Conservation (phyloP, 768 basidiomycete species). For the Amyloporia xantha region DNA sequence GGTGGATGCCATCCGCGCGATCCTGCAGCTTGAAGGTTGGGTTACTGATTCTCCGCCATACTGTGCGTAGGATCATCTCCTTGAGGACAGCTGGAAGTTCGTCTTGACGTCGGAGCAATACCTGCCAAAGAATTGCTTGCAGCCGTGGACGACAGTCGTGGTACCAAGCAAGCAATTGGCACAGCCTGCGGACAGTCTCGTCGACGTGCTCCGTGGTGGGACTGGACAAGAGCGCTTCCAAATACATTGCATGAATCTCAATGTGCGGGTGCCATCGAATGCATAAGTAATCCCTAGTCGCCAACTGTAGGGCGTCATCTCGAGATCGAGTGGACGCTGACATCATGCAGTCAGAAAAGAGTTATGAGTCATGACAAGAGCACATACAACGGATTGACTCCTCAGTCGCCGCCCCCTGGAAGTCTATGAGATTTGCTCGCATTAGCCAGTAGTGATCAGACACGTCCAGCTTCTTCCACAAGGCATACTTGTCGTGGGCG, state of each 20-base stretch:
- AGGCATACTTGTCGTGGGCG: slow-evolving; percentile 35
- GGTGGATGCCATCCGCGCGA: too few relatives aligned
- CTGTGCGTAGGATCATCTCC: neutral
- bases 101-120: neutral
- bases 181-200: neutral
- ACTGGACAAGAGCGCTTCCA: slow-evolving; percentile 32
- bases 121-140: slow-evolving; percentile 6
- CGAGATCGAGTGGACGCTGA: too few relatives aligned
- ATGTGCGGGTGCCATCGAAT: slow-evolving; percentile 33
- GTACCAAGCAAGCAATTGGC: neutral
- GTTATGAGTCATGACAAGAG: neutral
- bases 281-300: slow-evolving; percentile 36
- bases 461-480: slow-evolving; percentile 25
- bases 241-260: slow-evolving; percentile 42
- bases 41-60: neutral
- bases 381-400: neutral
- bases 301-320: too few relatives aligned
- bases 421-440: slow-evolving; percentile 26
- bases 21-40: neutral
- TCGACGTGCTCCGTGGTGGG: slow-evolving; percentile 23
- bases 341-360: neutral
- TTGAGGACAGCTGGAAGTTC: neutral
- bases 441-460: slow-evolving; percentile 63
- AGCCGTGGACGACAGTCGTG: slow-evolving; percentile 2
- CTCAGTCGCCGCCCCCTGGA: neutral